Percentiles rank a stretch among this genome's conserved stretches.
phyloP scores from a whole-genome alignment of 2,329 filamentous ascomycete genomes.

The Beauveria sp. region DNA sequence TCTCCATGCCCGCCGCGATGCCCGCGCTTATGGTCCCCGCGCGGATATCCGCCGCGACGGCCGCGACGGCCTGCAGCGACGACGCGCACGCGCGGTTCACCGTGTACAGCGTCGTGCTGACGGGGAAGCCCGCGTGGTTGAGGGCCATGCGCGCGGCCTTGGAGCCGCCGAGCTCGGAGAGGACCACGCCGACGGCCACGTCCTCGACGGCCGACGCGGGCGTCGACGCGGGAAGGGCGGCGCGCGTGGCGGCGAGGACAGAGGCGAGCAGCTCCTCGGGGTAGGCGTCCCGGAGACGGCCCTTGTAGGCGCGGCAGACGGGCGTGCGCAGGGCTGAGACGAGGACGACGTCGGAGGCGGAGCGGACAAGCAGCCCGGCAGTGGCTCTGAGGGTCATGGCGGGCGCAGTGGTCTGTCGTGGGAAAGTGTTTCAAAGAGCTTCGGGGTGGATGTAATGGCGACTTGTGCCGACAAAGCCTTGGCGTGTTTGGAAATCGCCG shows the following conservation, averaged over 20 bases:
- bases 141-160: conserved; percentile 90
- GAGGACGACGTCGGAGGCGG: conserved; percentile 76
- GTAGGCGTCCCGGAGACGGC: conserved; percentile 77
- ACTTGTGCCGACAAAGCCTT: too few species aligned
- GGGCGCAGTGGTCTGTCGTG: not conserved
- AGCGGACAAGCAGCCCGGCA: conserved; percentile 68
- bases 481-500: too few species aligned
- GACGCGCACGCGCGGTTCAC: conserved; percentile 82
- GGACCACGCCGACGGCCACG: conserved; percentile 78
- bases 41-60: conserved; percentile 68
- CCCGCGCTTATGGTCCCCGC: conserved; percentile 64
- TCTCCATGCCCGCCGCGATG: conserved; percentile 88
- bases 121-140: conserved; percentile 71
- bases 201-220: conserved; percentile 58
- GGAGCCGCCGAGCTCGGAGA: conserved; percentile 81
- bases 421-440: too few species aligned
- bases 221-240: conserved; percentile 59
- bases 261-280: conserved; percentile 78
- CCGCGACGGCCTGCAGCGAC: conserved; percentile 68
- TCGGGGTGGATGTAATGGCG: too few species aligned
- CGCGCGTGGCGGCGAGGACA: conserved; percentile 40
- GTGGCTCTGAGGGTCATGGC: conserved; percentile 42
- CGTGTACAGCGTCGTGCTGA: conserved; percentile 70
- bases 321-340: conserved; percentile 87
- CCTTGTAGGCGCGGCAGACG: conserved; percentile 75